Evolutionary conservation across 2,329 filamentous ascomycete genomes (phyloP).

Genomic region (Stromatinia cepivora): DNA sequence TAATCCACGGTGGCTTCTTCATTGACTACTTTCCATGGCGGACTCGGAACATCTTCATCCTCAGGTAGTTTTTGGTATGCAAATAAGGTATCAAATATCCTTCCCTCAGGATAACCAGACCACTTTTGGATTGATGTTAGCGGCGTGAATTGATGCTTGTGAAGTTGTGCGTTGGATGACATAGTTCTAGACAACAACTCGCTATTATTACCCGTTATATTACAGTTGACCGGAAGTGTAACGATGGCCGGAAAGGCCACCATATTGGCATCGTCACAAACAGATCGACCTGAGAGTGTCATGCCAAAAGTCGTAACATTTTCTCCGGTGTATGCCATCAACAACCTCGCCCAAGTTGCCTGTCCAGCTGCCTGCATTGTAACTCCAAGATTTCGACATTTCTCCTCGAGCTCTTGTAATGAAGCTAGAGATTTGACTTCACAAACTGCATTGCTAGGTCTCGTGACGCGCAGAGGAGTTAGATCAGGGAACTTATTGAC

Average conservation of each 20-base stretch:
- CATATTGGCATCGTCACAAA: slow-evolving; percentile 56
- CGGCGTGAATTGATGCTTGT: slow-evolving; percentile 70
- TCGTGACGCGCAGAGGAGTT: slow-evolving; percentile 57
- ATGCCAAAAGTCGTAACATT: slow-evolving; percentile 72
- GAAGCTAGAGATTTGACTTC: slow-evolving; percentile 45
- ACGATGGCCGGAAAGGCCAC: slow-evolving; percentile 77
- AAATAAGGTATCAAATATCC: slow-evolving; percentile 81
- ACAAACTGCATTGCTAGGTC: slow-evolving; percentile 40
- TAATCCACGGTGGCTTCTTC: slow-evolving; percentile 76
- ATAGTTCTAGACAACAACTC: slow-evolving; percentile 64
- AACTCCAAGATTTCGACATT: slow-evolving; percentile 59
- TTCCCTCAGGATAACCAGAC: slow-evolving; percentile 62
- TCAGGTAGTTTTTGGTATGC: slow-evolving; percentile 68
- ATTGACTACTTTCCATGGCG: slow-evolving; percentile 59
- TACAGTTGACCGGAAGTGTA: slow-evolving; percentile 72
- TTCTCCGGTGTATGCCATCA: slow-evolving; percentile 78
- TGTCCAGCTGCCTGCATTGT: slow-evolving; percentile 76
- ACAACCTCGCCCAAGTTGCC: slow-evolving; percentile 73
- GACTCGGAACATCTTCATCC: slow-evolving; percentile 27
- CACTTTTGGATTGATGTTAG: slow-evolving; percentile 71
- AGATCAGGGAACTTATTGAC: slow-evolving; percentile 75
- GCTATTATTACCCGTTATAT: slow-evolving; percentile 53
- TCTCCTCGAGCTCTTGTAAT: slow-evolving; percentile 52
- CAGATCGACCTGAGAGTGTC: slow-evolving; percentile 72
- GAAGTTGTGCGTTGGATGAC: slow-evolving; percentile 61